Evolutionary conservation across 2,329 filamentous ascomycete species (phyloP).

Genomic region (Mollisiaceae sp.): DNA sequence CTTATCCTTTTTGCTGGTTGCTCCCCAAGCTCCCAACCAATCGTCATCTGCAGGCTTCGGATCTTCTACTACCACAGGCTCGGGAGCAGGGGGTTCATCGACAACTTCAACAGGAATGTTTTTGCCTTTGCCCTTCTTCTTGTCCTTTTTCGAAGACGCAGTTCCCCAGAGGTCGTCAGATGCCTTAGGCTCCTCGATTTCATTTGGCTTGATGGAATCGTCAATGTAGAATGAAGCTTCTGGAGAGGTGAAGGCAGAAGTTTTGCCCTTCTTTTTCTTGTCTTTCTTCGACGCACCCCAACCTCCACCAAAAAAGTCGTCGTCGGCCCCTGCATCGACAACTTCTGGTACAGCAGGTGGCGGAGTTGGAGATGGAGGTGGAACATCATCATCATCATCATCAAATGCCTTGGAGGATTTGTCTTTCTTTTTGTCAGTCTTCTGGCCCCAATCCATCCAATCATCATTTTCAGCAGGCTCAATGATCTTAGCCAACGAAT

Average conservation of each 20-base stretch:
- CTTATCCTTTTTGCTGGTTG: constrained; percentile 51
- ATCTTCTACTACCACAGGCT: constrained; percentile 50
- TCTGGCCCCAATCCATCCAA: constrained; percentile 40
- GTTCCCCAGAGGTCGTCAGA: constrained; percentile 44
- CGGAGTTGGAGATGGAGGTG: constrained; percentile 38
- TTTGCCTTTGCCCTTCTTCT: constrained; percentile 58
- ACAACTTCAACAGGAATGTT: constrained; percentile 56
- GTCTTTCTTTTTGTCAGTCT: constrained; percentile 36
- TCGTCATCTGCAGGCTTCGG: constrained; percentile 51
- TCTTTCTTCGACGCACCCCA: constrained; percentile 38
- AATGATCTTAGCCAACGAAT: constrained; percentile 34
- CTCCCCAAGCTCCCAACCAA: constrained; percentile 47
- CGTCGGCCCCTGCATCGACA: constrained; percentile 40
- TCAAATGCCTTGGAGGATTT: constrained; percentile 39
- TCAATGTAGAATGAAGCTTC: constrained; percentile 33
- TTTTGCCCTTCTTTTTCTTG: constrained; percentile 38
- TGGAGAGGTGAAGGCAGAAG: constrained; percentile 27
- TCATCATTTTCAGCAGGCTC: constrained; percentile 36
- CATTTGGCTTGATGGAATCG: constrained; percentile 49
- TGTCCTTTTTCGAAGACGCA: constrained; percentile 43
- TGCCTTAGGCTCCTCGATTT: constrained; percentile 54
- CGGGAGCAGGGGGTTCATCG: constrained; percentile 51
- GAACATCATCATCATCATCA: constrained; percentile 44
- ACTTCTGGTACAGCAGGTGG: constrained; percentile 42
- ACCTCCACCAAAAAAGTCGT: constrained; percentile 41